phyloP scores from a whole-genome alignment of 2,329 filamentous ascomycete species.

The Falciphora oryzae region DNA sequence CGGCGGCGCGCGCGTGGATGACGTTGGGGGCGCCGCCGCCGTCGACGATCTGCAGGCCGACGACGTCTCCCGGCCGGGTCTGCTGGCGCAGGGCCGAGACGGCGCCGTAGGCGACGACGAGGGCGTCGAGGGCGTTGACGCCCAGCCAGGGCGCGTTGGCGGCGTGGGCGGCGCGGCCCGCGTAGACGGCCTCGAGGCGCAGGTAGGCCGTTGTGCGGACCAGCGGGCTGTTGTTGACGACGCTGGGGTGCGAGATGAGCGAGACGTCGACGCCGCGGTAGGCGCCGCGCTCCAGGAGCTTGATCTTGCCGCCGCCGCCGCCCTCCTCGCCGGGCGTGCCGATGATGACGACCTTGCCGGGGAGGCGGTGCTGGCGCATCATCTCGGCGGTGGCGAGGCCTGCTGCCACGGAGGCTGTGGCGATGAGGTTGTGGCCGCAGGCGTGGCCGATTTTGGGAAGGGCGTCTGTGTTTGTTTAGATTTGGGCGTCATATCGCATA shows the following conservation, averaged over 20 bases:
- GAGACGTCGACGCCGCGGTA: conserved; percentile 33
- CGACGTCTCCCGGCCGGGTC: conserved; percentile 42
- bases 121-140: conserved; percentile 52
- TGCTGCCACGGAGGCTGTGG: conserved; percentile 39
- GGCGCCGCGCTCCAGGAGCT: conserved; percentile 36
- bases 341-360: conserved; percentile 39
- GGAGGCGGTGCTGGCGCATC: conserved; percentile 33
- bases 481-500: neutral
- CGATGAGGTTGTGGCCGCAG: conserved; percentile 51
- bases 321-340: conserved; percentile 49
- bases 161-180: conserved; percentile 49
- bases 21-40: conserved; percentile 50
- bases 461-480: conserved; percentile 32
- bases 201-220: conserved; percentile 47
- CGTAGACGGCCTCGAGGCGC: conserved; percentile 44
- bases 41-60: conserved; percentile 46
- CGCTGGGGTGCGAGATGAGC: conserved; percentile 37
- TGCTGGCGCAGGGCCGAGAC: conserved; percentile 51
- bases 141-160: conserved; percentile 58
- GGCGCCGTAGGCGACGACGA: conserved; percentile 42
- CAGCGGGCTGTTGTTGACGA: conserved; percentile 37
- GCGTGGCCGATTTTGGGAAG: conserved; percentile 45
- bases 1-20: conserved; percentile 44
- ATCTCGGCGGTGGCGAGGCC: conserved; percentile 40
- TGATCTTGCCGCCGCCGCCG: conserved; percentile 42